Evolutionary conservation across 75 land plant genomes (phyloP).

Genomic region (Ceratopteris richardii): DNA sequence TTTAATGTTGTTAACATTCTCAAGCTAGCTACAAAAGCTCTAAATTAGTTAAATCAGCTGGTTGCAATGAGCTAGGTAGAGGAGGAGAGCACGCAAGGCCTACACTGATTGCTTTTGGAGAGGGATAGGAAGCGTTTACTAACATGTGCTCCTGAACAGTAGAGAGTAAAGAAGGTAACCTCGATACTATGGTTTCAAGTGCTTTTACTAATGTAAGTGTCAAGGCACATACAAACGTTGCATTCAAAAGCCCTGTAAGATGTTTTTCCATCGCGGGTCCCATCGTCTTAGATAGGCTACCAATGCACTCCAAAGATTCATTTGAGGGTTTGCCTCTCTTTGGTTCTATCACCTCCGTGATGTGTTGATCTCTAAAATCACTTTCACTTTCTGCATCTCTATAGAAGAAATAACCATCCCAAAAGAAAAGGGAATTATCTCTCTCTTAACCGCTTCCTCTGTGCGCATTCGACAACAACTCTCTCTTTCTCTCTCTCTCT

Average conservation of each 20-base stretch:
- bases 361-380: too few relatives aligned
- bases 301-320: constrained; percentile 91
- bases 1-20: constrained; percentile 72
- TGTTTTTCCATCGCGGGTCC: constrained; percentile 77
- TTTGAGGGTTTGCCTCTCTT: constrained; percentile 78
- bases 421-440: too few relatives aligned
- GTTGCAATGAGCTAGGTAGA: constrained; percentile 20
- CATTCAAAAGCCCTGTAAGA: constrained; percentile 74
- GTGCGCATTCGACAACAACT: too few relatives aligned
- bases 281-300: constrained; percentile 87
- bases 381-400: too few relatives aligned
- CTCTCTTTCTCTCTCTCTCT: too few relatives aligned
- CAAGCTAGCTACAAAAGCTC: constrained; percentile 79
- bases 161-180: constrained; percentile 84
- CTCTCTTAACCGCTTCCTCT: too few relatives aligned
- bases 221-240: constrained; percentile 79
- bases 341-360: too few relatives aligned
- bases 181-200: constrained; percentile 67
- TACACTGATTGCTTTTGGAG: constrained; percentile 25
- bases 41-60: constrained; percentile 46
- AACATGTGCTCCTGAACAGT: constrained; percentile 81
- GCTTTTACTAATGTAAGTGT: constrained; percentile 60
- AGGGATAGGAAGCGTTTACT: constrained; percentile 48
- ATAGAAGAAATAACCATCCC: too few relatives aligned
- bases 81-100: constrained; percentile 29